Evolutionary conservation across 495 filamentous ascomycete genomes (phyloP), one percentile per base, ranked within the genome.

Genomic region (Lepraria neglecta): DNA sequence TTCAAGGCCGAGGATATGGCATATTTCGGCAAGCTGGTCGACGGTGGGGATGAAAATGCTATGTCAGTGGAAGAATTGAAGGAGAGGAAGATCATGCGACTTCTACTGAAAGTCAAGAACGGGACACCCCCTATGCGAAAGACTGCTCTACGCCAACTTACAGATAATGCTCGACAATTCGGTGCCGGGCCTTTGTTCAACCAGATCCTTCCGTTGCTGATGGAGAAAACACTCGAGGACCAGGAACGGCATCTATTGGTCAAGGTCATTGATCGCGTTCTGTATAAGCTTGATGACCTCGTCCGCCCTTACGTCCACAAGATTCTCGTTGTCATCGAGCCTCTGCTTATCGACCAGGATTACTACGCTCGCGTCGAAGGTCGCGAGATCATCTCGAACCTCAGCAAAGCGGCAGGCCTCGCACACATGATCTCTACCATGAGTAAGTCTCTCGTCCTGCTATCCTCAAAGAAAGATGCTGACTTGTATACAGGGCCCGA

Each of bases 1-100:
- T 97, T 97, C 82, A 99, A 99, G 75, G 84, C 90, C 11, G 94
- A 97, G 75, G 95, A 99, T 77, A 97, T 97, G 95, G 84, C 88
- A 33, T 99, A 99, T 76, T 99, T 99, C 67, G 92, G 94, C 58
- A 99, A 97, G 78, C 80, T 99, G 24, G 91, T 95, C 48, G 95
- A 97, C 70, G 90, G 88, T 17, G 85, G 85, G n/a, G 90, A 99
- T 69, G 95, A 99, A 71, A 91, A 90, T 65, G 79, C 84, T 42
- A 85, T 99, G 77, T 89, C 83, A 45, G 90, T 97, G 14, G 95
- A 99, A 30, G 94, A 97, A 69, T 76, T 99, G 62, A 97, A 97
- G 72, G 92, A 99, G 75, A 81, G 95, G 48, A 99, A 99, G 75
- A 99, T 99, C 70, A 97, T 97, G 92, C 79, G 95, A 56, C 80